Evolutionary conservation across 2,329 filamentous ascomycete species (phyloP), one percentile per base, ranked within the genome.

Genomic region (Talaromyces albobiverticillius): DNA sequence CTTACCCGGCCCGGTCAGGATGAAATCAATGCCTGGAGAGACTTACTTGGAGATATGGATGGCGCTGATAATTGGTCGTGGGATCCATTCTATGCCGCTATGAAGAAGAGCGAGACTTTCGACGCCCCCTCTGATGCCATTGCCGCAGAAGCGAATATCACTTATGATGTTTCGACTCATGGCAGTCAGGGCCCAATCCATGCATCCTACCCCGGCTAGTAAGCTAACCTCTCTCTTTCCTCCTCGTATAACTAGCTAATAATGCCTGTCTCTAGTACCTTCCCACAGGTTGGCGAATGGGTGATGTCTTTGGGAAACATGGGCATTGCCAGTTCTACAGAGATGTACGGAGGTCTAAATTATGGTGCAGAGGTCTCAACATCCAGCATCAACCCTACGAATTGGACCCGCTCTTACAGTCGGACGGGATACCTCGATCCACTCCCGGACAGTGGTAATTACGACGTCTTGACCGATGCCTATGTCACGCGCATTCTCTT

Each of bases 321-420:
- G 25, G 67, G 66, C 10, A 59, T 70, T 49, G 58, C 57, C 8
- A 56, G 57, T 18, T 67, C 67, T 1, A 53, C 53, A 2, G 60
- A 67, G 32, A 64, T 69, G 59, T 70, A 70, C 34, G 63, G 64
- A 6, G 68, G 68, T 25, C 49, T 67, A 9, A 64, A 59, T 26
- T 65, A 61, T 59, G 68, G 67, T 20, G 61, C 64, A 6, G 67
- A 68, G 20, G 63, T 70, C n/a, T 63, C 68, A 18, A 69, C 67
- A 1, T 70, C 67, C 9, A 60, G 55, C 45, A 70, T 70, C 59
- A 69, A 70, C 43, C 68, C 67, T 3, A 55, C 59, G 29, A 70
- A 69, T 49, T 69, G 68, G 67, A 70, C 66, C 0, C 64, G 68
- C 3, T 70, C 68, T 3, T 70, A 70, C 56, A 70, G 67, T 57